Percentiles rank a stretch among this genome's conserved stretches.
phyloP scores from a whole-genome alignment of 1,284 basidiomycete species.

The Rhodotorula sp. region DNA sequence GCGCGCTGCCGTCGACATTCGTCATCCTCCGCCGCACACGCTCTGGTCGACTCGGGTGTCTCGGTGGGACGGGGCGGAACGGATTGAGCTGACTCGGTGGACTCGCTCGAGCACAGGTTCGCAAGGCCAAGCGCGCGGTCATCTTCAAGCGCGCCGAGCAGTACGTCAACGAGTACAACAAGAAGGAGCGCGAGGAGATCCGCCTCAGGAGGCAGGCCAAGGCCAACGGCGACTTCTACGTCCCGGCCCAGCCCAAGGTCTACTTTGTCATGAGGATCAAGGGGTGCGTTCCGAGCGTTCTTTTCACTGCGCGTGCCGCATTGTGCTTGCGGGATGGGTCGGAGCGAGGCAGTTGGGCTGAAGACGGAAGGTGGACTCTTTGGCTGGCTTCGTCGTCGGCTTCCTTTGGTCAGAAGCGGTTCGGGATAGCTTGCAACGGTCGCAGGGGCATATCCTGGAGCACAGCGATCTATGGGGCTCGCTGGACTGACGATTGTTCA shows the following conservation, averaged over 20 bases:
- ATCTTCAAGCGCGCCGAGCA: slow-evolving; percentile 99
- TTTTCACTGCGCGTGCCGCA: not conserved
- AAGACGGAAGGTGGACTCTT: too few relatives aligned
- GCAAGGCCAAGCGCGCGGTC: slow-evolving; percentile 88
- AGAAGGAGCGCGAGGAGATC: slow-evolving; percentile 94
- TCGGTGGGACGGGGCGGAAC: slow-evolving; percentile 9
- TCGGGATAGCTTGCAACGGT: too few relatives aligned
- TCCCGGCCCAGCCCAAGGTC: slow-evolving; percentile 93
- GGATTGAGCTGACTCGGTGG: slow-evolving; percentile 9
- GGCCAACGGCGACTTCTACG: slow-evolving; percentile 92
- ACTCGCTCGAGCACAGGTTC: slow-evolving; percentile 58
- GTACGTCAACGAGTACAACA: slow-evolving; percentile 95
- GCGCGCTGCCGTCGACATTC: not conserved
- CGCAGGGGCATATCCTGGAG: too few relatives aligned
- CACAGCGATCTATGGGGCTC: too few relatives aligned
- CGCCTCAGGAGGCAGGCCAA: slow-evolving; percentile 91
- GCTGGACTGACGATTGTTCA: too few relatives aligned
- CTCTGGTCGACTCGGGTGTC: not conserved
- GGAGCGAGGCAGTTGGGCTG: too few relatives aligned
- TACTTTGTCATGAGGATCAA: slow-evolving; percentile 97
- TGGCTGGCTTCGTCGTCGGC: too few relatives aligned
- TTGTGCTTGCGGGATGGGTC: too few relatives aligned
- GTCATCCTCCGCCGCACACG: slow-evolving; percentile 1
- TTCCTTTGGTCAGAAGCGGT: too few relatives aligned
- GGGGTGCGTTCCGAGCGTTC: slow-evolving; percentile 62